These are phyloP conservation scores for Aspergillus alliaceus DNA, from an alignment of 2,329 filamentous ascomycete genomes.

Conservation along the genomic window DNA sequence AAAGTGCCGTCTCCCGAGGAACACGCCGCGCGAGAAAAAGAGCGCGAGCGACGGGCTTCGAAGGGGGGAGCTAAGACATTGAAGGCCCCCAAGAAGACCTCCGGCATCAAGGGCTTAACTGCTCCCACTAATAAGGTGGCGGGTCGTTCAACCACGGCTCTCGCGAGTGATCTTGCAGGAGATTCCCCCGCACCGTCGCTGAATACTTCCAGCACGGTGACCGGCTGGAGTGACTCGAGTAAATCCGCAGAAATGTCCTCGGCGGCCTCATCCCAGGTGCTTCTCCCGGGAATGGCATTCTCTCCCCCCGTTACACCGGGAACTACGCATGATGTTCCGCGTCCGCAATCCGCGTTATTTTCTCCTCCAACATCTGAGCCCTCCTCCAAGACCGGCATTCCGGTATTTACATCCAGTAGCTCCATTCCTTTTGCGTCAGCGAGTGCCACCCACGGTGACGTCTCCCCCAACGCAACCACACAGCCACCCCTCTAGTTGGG, in stretches of 20 bases:
- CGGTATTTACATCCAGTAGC: conserved; percentile 50
- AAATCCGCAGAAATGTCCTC: neutral
- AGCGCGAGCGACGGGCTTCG: conserved; percentile 37
- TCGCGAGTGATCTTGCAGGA: conserved; percentile 5
- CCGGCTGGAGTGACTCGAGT: conserved; percentile 6
- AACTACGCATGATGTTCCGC: conserved; percentile 5
- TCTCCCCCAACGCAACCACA: neutral
- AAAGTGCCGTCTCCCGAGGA: conserved; percentile 60
- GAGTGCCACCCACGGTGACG: neutral
- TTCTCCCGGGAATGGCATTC: conserved; percentile 6
- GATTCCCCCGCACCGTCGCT: conserved; percentile 1
- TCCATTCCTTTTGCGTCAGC: conserved; percentile 43
- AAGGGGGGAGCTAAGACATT: conserved; percentile 18
- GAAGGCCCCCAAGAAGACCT: conserved; percentile 33
- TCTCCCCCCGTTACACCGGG: conserved; percentile 29
- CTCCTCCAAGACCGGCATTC: conserved; percentile 45
- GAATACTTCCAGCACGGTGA: neutral
- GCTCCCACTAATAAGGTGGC: conserved; percentile 7
- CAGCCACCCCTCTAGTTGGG: neutral
- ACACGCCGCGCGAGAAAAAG: conserved; percentile 53
- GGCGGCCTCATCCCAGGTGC: conserved; percentile 1
- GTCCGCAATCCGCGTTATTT: conserved; percentile 24
- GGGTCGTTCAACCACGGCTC: conserved; percentile 8
- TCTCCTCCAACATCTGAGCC: conserved; percentile 31
- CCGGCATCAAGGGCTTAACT: conserved; percentile 16